A percentile compares a stretch with the other conserved stretches of the same genome.
These are phyloP conservation scores for Pythium sukuiense DNA, from an alignment of 352 stramenopile species.

Conservation along the genomic window DNA sequence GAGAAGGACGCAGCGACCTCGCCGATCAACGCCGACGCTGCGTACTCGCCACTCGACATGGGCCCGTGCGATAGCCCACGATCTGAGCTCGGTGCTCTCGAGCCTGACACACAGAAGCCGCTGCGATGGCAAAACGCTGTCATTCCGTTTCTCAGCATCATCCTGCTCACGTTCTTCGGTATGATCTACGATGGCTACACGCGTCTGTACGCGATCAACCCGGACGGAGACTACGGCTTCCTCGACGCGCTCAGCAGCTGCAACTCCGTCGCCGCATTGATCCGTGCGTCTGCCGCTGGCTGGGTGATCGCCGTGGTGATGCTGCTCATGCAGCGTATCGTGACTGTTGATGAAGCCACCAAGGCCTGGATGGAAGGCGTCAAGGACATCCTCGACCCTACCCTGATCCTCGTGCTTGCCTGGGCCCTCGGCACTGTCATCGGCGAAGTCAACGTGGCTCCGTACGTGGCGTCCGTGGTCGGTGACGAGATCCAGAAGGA, in stretches of 20 bases:
- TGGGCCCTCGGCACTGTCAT: slow-evolving; percentile 90
- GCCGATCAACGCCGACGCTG: slow-evolving; percentile 56
- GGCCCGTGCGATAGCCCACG: slow-evolving; percentile 70
- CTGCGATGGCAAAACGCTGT: slow-evolving; percentile 86
- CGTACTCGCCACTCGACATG: slow-evolving; percentile 59
- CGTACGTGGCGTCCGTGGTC: slow-evolving; percentile 79
- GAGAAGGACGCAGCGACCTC: slow-evolving; percentile 79
- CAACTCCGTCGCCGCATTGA: slow-evolving; percentile 74
- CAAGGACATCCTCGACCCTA: slow-evolving; percentile 91
- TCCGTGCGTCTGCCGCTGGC: slow-evolving; percentile 71
- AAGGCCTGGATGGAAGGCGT: slow-evolving; percentile 90
- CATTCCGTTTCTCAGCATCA: slow-evolving; percentile 80
- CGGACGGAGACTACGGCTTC: slow-evolving; percentile 48
- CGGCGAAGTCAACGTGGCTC: slow-evolving; percentile 79
- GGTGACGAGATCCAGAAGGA: slow-evolving; percentile 72
- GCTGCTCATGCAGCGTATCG: slow-evolving; percentile 79
- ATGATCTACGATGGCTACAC: slow-evolving; percentile 87
- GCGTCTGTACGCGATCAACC: slow-evolving; percentile 44
- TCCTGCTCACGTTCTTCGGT: slow-evolving; percentile 79
- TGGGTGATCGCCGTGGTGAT: slow-evolving; percentile 74
- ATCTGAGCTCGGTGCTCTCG: slow-evolving; percentile 62
- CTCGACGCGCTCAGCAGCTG: slow-evolving; percentile 79
- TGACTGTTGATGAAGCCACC: slow-evolving; percentile 85
- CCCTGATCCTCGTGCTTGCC: slow-evolving; percentile 87
- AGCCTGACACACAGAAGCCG: slow-evolving; percentile 71